Conservation (phyloP, 768 basidiomycete genomes). For the Tylopilus cervinicoccineus region DNA sequence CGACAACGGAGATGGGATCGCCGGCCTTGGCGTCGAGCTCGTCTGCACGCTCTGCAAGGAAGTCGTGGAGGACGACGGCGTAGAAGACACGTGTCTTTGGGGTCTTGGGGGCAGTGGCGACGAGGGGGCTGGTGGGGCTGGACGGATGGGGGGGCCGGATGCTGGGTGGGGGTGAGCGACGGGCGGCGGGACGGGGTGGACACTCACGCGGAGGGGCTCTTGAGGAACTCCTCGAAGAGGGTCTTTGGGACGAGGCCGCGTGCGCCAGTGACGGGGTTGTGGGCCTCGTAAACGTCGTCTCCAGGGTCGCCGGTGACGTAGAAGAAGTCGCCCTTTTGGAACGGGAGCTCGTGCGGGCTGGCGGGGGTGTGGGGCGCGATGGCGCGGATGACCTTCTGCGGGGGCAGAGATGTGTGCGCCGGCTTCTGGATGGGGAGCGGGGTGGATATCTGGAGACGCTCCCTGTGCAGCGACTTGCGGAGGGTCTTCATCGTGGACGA, state of each 20-base stretch:
- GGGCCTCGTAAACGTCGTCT: constrained; percentile 77
- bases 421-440: constrained; percentile 57
- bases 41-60: constrained; percentile 90
- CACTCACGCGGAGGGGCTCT: constrained; percentile 50
- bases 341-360: constrained; percentile 82
- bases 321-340: constrained; percentile 95
- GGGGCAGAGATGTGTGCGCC: constrained; percentile 66
- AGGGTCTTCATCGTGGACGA: constrained; percentile 66
- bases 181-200: neutral
- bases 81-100: constrained; percentile 70
- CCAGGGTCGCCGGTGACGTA: constrained; percentile 82
- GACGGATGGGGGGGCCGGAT: constrained; percentile 39
- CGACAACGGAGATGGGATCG: constrained; percentile 94
- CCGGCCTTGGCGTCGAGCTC: constrained; percentile 94
- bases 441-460: constrained; percentile 67
- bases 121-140: constrained; percentile 27
- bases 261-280: constrained; percentile 89
- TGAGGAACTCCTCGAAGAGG: constrained; percentile 89
- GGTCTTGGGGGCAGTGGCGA: constrained; percentile 31
- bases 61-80: constrained; percentile 94
- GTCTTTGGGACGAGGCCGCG: constrained; percentile 85
- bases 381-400: constrained; percentile 95
- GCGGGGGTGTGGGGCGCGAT: constrained; percentile 59
- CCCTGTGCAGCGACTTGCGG: constrained; percentile 73
- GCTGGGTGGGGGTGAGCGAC: constrained; percentile 23